phyloP scores from a whole-genome alignment of 2,329 filamentous ascomycete species.

The Fusarium sterilihyphosum region DNA sequence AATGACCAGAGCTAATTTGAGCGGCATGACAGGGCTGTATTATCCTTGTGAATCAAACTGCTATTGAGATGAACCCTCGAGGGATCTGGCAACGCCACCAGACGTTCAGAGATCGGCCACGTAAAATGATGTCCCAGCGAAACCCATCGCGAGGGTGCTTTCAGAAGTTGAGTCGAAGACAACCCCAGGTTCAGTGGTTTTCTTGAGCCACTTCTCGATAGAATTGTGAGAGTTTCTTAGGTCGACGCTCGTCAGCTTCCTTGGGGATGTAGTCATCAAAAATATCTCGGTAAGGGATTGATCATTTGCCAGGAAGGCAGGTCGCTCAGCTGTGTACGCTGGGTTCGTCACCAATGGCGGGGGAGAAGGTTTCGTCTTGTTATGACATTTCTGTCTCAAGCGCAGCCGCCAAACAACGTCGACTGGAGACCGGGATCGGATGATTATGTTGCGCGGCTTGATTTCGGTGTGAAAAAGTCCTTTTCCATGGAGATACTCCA shows the following conservation, averaged over 20 bases:
- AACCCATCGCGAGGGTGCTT: not conserved
- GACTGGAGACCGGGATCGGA: conserved; percentile 42
- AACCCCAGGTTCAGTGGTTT: not conserved
- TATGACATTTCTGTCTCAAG: conserved; percentile 11
- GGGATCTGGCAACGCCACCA: not conserved
- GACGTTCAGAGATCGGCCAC: not conserved
- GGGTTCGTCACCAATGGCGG: not conserved
- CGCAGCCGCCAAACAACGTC: conserved; percentile 47
- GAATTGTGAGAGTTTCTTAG: not conserved
- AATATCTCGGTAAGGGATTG: not conserved
- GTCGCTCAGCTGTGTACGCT: too few species aligned
- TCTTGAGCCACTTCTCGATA: not conserved
- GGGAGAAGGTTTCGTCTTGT: not conserved
- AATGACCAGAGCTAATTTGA: not conserved
- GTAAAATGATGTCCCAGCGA: not conserved
- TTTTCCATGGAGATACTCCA: conserved; percentile 43
- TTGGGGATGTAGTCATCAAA: not conserved
- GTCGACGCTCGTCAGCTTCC: not conserved
- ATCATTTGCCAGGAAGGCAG: not conserved
- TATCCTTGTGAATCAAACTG: not conserved
- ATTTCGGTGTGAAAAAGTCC: conserved; percentile 45
- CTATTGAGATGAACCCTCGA: not conserved
- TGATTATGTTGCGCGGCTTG: conserved; percentile 47
- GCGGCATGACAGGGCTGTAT: not conserved
- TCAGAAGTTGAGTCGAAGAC: not conserved